These are phyloP conservation scores for Phytophthora melonis DNA, from an alignment of 352 stramenopile species.

Conservation along the genomic window DNA sequence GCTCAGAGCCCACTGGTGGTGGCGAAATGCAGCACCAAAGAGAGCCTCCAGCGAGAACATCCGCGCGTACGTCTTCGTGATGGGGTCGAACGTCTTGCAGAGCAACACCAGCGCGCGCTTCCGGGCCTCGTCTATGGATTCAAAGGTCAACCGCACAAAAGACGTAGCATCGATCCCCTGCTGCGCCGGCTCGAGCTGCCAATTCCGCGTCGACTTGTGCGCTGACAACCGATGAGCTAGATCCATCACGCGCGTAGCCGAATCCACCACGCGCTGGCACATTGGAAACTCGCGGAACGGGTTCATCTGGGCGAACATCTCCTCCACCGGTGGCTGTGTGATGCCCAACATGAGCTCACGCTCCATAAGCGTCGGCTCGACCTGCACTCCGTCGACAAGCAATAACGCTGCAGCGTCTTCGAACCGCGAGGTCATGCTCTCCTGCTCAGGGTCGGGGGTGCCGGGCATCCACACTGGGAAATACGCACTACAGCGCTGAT, in stretches of 20 bases:
- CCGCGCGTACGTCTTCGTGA: slow-evolving; percentile 60
- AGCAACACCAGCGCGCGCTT: slow-evolving; percentile 73
- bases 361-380: slow-evolving; percentile 70
- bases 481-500: slow-evolving; percentile 63
- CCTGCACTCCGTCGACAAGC: slow-evolving; percentile 61
- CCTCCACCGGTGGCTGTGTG: slow-evolving; percentile 26
- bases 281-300: slow-evolving; percentile 51
- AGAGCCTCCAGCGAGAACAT: slow-evolving; percentile 75
- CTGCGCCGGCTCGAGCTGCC: slow-evolving; percentile 38
- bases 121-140: slow-evolving; percentile 73
- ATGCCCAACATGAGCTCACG: slow-evolving; percentile 60
- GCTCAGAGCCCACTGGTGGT: slow-evolving; percentile 73
- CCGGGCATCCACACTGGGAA: slow-evolving; percentile 73
- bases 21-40: slow-evolving; percentile 53
- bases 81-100: slow-evolving; percentile 80
- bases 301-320: slow-evolving; percentile 47
- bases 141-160: slow-evolving; percentile 77
- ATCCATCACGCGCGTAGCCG: slow-evolving; percentile 53
- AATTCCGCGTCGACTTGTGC: slow-evolving; percentile 37
- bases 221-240: slow-evolving; percentile 47
- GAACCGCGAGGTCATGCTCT: slow-evolving; percentile 65
- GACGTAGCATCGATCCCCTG: slow-evolving; percentile 47
- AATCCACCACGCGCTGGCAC: slow-evolving; percentile 46
- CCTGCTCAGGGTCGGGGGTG: slow-evolving; percentile 55
- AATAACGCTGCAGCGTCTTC: slow-evolving; percentile 64